These are phyloP conservation scores for Neurospora crassa DNA, from an alignment of 2,329 filamentous ascomycete species.

Conservation along the genomic window DNA sequence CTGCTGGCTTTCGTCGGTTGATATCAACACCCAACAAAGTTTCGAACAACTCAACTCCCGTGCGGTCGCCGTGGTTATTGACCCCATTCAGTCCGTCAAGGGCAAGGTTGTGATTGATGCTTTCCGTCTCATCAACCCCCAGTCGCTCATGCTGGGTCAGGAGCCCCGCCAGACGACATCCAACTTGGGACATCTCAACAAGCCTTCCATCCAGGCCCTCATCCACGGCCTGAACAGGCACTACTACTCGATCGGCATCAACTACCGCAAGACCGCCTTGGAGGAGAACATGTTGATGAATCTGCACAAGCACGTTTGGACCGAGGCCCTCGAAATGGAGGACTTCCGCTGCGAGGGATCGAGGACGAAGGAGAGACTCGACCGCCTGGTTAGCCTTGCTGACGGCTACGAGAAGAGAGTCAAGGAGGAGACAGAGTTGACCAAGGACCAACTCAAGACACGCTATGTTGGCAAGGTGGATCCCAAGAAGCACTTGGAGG, in stretches of 20 bases:
- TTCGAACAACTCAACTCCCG: constrained; percentile 97
- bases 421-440: constrained; percentile 96
- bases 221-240: constrained; percentile 97
- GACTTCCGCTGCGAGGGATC: constrained; percentile 81
- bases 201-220: constrained; percentile 97
- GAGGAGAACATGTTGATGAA: constrained; percentile 99
- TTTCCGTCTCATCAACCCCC: constrained; percentile 96
- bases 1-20: constrained; percentile 97
- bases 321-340: constrained; percentile 92
- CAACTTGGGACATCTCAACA: constrained; percentile 95
- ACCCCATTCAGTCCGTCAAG: constrained; percentile 98
- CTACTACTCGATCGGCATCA: constrained; percentile 98
- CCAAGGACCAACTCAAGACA: constrained; percentile 95
- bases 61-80: constrained; percentile 94
- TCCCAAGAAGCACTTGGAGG: constrained; percentile 97
- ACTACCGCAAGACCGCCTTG: constrained; percentile 93
- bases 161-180: constrained; percentile 96
- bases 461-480: constrained; percentile 98
- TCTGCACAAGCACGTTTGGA: constrained; percentile 98
- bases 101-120: constrained; percentile 99
- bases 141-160: constrained; percentile 95
- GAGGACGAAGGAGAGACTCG: constrained; percentile 78
- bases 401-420: constrained; percentile 98
- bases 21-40: constrained; percentile 99
- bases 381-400: constrained; percentile 78